Evolutionary conservation across 2,329 filamentous ascomycete genomes (phyloP), one percentile per base, ranked within the genome.

Genomic region (Paracoccidioides brasiliensis): DNA sequence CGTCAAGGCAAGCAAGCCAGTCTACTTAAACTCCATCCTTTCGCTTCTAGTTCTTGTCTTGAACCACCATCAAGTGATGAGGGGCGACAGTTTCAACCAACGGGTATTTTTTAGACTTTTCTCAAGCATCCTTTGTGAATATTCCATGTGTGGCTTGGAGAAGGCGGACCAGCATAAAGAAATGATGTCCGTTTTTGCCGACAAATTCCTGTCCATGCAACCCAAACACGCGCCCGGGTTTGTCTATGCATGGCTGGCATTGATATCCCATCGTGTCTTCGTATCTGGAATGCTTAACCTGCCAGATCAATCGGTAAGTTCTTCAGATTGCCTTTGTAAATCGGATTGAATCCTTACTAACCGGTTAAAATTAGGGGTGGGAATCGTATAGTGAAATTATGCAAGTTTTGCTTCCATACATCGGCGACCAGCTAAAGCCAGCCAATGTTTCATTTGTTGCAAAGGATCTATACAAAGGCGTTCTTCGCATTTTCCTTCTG

Each of bases 61-160:
- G 58, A 91, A 88, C 68, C 84, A 93, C 63, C 89, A 97, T 67
- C 85, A 94, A 64, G 79, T 86, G 55, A 88, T 84, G 69, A 82
- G 85, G 48, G 86, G 83, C 3, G 90, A 95, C 54, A 80, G 78
- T 42, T 90, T 95, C 74, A 91, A 89, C 64, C 86, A 91, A 66
- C 84, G 88, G 59, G 84, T 94, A 35, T 97, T 96, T 76, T 93
- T 90, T 79, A 84, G 91, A 48, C 78, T 98, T 44, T 86, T 96
- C 66, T 91, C 89, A 0, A 80, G 86, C 64, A 78, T 96, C 50
- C 78, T 98, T 4, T 88, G 86, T 68, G 85, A 93, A 62, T 79
- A 91, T 55, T 77, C 81, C 33, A 66, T 74, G 49, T 74, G 80
- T 50, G 78, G 78, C 10, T 77, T 83, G 58, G 78, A 84, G 56